Percentiles rank a stretch among this genome's conserved stretches.
Evolutionary conservation across 1,284 basidiomycete species (phyloP).

Genomic region (Tylopilus sp.): DNA sequence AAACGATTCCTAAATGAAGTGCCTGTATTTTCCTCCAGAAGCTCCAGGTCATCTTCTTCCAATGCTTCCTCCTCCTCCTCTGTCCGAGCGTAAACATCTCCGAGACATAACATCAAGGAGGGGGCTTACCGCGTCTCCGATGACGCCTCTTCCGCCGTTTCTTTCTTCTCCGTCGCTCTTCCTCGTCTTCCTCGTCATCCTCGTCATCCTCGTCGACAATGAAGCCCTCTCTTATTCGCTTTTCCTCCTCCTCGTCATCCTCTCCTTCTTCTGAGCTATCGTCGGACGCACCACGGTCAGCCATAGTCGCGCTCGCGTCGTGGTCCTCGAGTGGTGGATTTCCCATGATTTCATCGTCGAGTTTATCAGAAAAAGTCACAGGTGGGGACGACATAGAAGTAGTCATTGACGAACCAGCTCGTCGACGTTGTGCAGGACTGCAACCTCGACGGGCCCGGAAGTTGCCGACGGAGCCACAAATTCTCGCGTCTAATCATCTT

Average conservation of each 20-base stretch:
- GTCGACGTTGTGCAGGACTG: conserved; percentile 6
- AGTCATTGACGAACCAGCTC: conserved; percentile 21
- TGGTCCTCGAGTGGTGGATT: conserved; percentile 47
- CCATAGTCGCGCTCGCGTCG: conserved; percentile 52
- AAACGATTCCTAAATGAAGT: conserved; percentile 63
- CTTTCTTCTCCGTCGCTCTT: conserved; percentile 51
- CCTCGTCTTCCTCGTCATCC: conserved; percentile 59
- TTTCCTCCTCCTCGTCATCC: conserved; percentile 78
- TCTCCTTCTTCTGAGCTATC: conserved; percentile 85
- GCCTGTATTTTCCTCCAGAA: conserved; percentile 94
- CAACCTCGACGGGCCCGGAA: conserved; percentile 16
- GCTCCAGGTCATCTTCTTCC: conserved; percentile 94
- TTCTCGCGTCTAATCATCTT: neutral
- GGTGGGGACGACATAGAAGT: conserved; percentile 56
- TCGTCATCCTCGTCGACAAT: conserved; percentile 83
- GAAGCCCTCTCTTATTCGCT: conserved; percentile 72
- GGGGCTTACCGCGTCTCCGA: conserved; percentile 48
- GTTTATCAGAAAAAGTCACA: conserved; percentile 32
- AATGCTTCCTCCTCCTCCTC: conserved; percentile 67
- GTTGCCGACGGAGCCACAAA: conserved; percentile 30
- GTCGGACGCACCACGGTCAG: conserved; percentile 49
- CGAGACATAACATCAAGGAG: neutral
- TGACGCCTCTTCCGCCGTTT: conserved; percentile 70
- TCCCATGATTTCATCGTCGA: conserved; percentile 57
- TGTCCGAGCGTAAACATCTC: conserved; percentile 17